These are phyloP conservation scores for Blastobotrys illinoisensis DNA, from an alignment of 1,139 yeast species.

Conservation along the genomic window DNA sequence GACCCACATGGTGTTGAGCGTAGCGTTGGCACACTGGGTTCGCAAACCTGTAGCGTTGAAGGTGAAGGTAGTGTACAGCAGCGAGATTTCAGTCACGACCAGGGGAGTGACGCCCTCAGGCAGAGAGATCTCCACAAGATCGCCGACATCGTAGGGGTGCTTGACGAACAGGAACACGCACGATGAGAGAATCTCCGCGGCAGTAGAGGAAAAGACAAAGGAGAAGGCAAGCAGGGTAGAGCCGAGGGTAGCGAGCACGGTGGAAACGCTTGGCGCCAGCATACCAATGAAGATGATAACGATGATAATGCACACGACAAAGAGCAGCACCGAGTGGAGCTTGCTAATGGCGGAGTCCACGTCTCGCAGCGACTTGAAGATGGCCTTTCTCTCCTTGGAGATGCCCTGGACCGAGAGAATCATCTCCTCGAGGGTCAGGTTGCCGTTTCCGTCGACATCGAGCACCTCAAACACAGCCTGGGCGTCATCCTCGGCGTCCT, in stretches of 20 bases:
- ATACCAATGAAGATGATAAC: constrained; percentile 38
- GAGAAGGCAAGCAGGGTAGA: constrained; percentile 38
- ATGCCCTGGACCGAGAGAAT: constrained; percentile 31
- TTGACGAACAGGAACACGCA: constrained; percentile 40
- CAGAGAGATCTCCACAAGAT: constrained; percentile 31
- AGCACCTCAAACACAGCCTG: constrained; percentile 33
- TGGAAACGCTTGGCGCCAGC: constrained; percentile 38
- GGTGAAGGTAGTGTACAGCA: constrained; percentile 36
- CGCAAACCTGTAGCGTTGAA: constrained; percentile 28
- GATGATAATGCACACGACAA: constrained; percentile 32
- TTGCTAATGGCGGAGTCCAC: constrained; percentile 39
- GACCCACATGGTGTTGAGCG: constrained; percentile 36
- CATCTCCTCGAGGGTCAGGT: constrained; percentile 37
- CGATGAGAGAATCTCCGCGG: constrained; percentile 38
- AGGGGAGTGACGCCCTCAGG: constrained; percentile 22
- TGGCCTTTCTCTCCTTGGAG: constrained; percentile 34
- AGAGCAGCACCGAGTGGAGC: constrained; percentile 34
- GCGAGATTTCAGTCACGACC: constrained; percentile 33
- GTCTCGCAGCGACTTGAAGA: constrained; percentile 36
- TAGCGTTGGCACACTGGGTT: constrained; percentile 37
- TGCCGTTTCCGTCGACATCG: constrained; percentile 37
- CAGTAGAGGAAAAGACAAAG: constrained; percentile 36
- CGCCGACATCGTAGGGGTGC: constrained; percentile 42
- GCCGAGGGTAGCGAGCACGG: constrained; percentile 40
- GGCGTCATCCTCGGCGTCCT: constrained; percentile 29